Conservation (phyloP, 73 alveolate species). For the Paramecium tetraurelia region DNA sequence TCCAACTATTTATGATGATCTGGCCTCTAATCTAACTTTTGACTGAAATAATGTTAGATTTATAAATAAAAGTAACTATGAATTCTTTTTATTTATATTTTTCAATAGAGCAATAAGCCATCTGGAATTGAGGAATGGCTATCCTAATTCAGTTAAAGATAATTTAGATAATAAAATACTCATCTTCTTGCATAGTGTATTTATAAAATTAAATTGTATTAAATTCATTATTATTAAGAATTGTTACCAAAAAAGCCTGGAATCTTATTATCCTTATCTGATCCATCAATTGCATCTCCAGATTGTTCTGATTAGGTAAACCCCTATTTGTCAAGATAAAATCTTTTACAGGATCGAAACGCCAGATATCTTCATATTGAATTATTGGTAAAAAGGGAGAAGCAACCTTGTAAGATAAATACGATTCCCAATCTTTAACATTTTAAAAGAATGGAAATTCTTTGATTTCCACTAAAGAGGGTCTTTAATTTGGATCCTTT, state of each 20-base stretch:
- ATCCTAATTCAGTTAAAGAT: too few relatives aligned
- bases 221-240: constrained; percentile 34
- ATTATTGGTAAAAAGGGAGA: background rate
- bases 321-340: background rate
- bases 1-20: too few relatives aligned
- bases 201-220: background rate
- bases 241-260: constrained; percentile 8
- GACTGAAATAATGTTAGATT: too few relatives aligned
- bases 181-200: background rate
- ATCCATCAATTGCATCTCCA: background rate
- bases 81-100: too few relatives aligned
- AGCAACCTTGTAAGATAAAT: background rate
- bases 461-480: constrained; percentile 69
- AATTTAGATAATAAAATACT: too few relatives aligned
- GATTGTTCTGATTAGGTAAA: background rate
- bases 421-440: background rate
- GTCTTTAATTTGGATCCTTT: constrained; percentile 82
- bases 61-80: too few relatives aligned
- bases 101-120: too few relatives aligned
- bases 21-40: too few relatives aligned
- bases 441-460: constrained; percentile 75
- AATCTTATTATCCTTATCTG: background rate
- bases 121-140: too few relatives aligned
- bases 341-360: background rate
- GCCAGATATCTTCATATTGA: background rate